Conservation (phyloP, 768 basidiomycete genomes). For the Rhodotorula diobovata region DNA sequence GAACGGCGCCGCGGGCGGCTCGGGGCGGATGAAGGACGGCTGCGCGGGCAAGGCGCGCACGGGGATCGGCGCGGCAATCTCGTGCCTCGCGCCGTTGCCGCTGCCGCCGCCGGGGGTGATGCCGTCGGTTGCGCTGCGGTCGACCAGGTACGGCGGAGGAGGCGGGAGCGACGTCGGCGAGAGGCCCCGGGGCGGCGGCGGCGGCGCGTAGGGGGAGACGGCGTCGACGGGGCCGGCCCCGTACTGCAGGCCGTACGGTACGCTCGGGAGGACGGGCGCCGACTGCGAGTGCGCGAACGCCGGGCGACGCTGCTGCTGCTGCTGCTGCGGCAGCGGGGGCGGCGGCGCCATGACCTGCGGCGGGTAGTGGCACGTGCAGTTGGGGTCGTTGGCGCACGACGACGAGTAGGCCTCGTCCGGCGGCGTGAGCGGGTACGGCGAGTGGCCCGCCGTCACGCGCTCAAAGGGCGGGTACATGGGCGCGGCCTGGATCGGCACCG, state of each 20-base stretch:
- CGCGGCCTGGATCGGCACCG: neutral
- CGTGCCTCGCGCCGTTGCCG: too few species aligned
- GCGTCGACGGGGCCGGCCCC: too few species aligned
- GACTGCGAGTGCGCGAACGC: neutral
- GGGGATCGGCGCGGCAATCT: neutral
- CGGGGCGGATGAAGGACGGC: neutral
- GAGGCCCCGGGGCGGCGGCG: neutral
- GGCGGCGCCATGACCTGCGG: neutral
- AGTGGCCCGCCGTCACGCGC: neutral
- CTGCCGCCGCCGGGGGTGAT: too few species aligned
- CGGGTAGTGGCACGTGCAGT: neutral
- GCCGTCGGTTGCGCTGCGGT: too few species aligned
- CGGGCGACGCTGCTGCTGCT: neutral
- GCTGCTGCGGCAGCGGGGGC: neutral
- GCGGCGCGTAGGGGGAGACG: neutral
- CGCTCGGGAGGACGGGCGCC: neutral
- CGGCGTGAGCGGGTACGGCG: slow-evolving; percentile 17
- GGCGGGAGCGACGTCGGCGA: neutral
- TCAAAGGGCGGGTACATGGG: neutral
- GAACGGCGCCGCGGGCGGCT: neutral
- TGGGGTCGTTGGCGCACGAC: neutral
- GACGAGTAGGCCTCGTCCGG: neutral
- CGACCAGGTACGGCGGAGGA: neutral
- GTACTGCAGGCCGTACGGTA: neutral
- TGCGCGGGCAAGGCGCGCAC: neutral